These are phyloP conservation scores for Selenicereus undatus DNA, from an alignment of 148 eudicot genomes.

Conservation along the genomic window DNA sequence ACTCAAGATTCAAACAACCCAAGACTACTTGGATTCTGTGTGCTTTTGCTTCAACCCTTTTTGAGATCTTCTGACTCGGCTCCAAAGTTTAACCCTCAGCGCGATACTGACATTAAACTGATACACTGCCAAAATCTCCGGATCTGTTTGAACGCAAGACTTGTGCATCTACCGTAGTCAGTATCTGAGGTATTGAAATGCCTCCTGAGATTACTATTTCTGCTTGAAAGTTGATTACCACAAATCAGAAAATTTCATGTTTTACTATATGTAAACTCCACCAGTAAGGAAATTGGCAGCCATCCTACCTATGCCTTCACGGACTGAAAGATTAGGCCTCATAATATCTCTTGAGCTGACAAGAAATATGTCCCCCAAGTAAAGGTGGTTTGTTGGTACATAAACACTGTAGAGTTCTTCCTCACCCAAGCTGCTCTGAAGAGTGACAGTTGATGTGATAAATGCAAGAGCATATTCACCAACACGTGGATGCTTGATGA, in stretches of 20 bases:
- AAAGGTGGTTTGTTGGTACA: conserved; percentile 78
- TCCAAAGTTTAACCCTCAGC: neutral
- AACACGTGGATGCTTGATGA: conserved; percentile 74
- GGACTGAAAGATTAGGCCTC: conserved; percentile 79
- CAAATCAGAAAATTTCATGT: neutral
- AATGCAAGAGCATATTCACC: conserved; percentile 86
- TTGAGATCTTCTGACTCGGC: neutral
- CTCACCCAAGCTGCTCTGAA: conserved; percentile 50
- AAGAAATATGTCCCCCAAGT: conserved; percentile 72
- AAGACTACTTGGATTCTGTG: neutral
- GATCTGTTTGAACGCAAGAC: conserved; percentile 33
- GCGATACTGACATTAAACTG: conserved; percentile 24
- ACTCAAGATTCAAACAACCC: neutral
- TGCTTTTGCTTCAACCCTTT: conserved; percentile 3
- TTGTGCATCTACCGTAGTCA: conserved; percentile 47
- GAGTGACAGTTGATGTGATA: conserved; percentile 68
- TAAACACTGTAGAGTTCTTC: conserved; percentile 81
- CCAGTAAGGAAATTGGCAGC: neutral
- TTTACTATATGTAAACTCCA: neutral
- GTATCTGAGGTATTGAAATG: conserved; percentile 65
- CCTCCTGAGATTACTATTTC: conserved; percentile 91
- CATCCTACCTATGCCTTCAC: conserved; percentile 72
- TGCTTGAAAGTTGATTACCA: conserved; percentile 29
- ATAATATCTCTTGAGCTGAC: conserved; percentile 65
- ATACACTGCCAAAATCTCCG: conserved; percentile 40